Conservation (phyloP, 1,139 yeast genomes). For the Hyphopichia fennica region DNA sequence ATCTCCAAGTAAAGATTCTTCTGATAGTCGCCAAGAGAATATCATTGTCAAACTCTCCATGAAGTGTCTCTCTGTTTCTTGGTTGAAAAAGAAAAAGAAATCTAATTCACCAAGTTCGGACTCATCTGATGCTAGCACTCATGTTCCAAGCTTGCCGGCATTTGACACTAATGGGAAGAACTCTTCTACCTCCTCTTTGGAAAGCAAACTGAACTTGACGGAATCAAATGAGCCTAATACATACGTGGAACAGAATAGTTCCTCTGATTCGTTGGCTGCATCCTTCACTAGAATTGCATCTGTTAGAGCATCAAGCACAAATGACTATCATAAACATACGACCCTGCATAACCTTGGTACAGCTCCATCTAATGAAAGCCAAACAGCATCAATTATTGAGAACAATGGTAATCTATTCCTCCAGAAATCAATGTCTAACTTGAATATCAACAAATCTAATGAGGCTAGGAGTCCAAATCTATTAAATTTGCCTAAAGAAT, state of each 20-base stretch:
- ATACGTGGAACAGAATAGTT: constrained; percentile 8
- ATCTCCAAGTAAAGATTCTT: neutral
- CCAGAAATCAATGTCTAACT: neutral
- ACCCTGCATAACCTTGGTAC: constrained; percentile 26
- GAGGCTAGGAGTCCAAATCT: constrained; percentile 13
- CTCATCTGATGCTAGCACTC: constrained; percentile 1
- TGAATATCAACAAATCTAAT: neutral
- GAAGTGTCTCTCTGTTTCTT: constrained; percentile 59
- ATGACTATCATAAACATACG: constrained; percentile 40
- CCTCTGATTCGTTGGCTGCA: constrained; percentile 26
- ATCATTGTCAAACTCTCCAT: constrained; percentile 59
- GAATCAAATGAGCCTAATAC: neutral
- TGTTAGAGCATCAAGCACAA: constrained; percentile 33
- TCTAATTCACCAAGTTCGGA: neutral
- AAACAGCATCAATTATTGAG: neutral
- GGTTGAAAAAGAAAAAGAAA: constrained; percentile 40
- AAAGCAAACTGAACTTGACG: constrained; percentile 5
- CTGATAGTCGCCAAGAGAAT: constrained; percentile 22
- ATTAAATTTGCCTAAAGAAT: constrained; percentile 38
- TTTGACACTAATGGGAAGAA: neutral
- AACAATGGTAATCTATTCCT: constrained; percentile 1
- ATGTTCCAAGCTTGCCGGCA: too few species aligned
- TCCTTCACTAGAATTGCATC: constrained; percentile 37
- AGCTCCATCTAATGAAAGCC: neutral
- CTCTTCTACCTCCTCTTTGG: constrained; percentile 7